Evolutionary conservation across 441 rosid species (phyloP), one percentile per base, ranked within the genome.

Genomic region (Raphanus hybrid): DNA sequence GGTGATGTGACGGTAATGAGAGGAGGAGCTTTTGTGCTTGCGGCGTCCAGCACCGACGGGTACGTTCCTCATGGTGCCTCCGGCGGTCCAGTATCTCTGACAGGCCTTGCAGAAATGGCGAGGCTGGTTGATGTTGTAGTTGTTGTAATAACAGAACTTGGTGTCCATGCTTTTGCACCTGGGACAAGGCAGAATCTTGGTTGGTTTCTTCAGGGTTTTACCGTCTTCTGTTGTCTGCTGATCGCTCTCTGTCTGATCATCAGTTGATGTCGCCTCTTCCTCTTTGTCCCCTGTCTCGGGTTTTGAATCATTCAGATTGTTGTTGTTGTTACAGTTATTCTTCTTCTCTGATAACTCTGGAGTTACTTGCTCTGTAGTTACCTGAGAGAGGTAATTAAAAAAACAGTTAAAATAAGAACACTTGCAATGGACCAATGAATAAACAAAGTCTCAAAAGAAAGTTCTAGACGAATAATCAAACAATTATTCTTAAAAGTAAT

Each of bases 21-120:
- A 86, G 12, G 89, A 78, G 4, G 90, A 82, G 82, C 84, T 89
- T 87, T 92, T 92, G 84, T 85, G 92, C 88, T 90, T 94, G 67
- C 98, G 90, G 12, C 98, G 90, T 23, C 98, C 98, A 11, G 98
- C 97, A 2, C 97, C 98, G 0, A 94, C 97, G 0, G 98, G 94
- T 1, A 92, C 92, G 5, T 90, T 93, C 80, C 98, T 88, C 97
- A 93, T 93, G 35, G 93, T 89, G 5, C 98, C 98, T 4, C 98
- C 96, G 0, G 93, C 90, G 15, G 97, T 94, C 98, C 98, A 94
- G 72, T 94, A 92, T 75, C 98, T 86, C 83, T 92, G 97, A 84
- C 98, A 94, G 7, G 96, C 87, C 55, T 92, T 94, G 85, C 98
- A 94, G 85, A 94, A 94, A 83, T 94, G 94, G 35, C 96, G 92